Conservation (phyloP, 2,329 filamentous ascomycete genomes). For the Zymoseptoria brevis region DNA sequence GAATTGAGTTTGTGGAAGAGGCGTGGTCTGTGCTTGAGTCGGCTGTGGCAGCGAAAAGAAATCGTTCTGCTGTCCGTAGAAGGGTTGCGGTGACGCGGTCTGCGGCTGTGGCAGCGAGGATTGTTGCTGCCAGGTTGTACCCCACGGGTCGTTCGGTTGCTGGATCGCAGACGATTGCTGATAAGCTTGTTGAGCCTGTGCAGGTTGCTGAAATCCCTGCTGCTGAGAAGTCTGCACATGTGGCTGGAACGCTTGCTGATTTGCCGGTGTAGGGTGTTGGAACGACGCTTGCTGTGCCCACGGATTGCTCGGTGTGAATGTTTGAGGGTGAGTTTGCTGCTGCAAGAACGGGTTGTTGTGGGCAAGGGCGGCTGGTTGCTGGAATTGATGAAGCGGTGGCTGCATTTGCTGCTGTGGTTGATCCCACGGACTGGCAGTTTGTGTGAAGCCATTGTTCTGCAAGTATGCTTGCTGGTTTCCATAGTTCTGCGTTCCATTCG, state of each 20-base stretch:
- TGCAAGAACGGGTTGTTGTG: constrained; percentile 44
- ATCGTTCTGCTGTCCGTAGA: constrained; percentile 22
- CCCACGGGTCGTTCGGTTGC: constrained; percentile 15
- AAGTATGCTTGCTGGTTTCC: constrained; percentile 16
- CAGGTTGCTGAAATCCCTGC: neutral
- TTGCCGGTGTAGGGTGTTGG: constrained; percentile 8
- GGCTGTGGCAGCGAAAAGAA: constrained; percentile 21
- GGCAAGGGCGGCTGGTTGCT: constrained; percentile 36
- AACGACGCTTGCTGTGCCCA: constrained; percentile 28
- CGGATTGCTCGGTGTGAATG: constrained; percentile 35
- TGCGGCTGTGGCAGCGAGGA: constrained; percentile 15
- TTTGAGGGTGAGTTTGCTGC: constrained; percentile 28
- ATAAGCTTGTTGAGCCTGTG: neutral
- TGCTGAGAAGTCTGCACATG: neutral
- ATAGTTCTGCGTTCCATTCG: constrained; percentile 15
- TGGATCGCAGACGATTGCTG: neutral
- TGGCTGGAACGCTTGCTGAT: neutral
- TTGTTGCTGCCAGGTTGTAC: constrained; percentile 20
- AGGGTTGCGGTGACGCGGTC: constrained; percentile 20
- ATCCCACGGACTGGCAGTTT: constrained; percentile 26
- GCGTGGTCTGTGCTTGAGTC: constrained; percentile 16
- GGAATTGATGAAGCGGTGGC: constrained; percentile 17
- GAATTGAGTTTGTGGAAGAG: constrained; percentile 12
- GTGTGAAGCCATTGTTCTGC: constrained; percentile 18
- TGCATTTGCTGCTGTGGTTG: constrained; percentile 19